Conservation (phyloP, 164 flowering plant genomes). For the Macadamia tetraphylla region DNA sequence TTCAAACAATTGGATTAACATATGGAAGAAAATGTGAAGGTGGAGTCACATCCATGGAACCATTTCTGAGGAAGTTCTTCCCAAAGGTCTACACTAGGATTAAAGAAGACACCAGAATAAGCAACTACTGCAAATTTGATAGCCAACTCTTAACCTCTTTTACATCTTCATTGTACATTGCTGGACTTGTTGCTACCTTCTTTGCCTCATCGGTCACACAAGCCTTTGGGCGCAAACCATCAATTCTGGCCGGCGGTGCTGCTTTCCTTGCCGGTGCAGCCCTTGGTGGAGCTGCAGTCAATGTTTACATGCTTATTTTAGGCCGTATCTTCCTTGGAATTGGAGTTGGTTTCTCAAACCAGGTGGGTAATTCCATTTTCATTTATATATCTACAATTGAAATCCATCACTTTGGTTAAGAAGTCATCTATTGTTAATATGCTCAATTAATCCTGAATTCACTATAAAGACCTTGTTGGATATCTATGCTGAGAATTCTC, state of each 20-base stretch:
- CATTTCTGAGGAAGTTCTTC: conserved; percentile 62
- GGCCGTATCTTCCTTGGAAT: conserved; percentile 66
- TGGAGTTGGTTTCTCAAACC: conserved; percentile 76
- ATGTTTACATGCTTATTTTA: conserved; percentile 48
- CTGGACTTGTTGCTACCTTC: conserved; percentile 49
- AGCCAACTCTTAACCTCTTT: conserved; percentile 55
- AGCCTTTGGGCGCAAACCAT: conserved; percentile 48
- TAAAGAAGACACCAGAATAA: conserved; percentile 33
- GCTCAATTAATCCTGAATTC: no score
- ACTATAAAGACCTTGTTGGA: no score
- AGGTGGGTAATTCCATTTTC: conserved; percentile 30
- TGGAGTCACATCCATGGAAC: conserved; percentile 76
- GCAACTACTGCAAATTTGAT: conserved; percentile 68
- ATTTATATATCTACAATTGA: no score
- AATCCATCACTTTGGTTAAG: no score
- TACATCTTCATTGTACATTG: conserved; percentile 64
- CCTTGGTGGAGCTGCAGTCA: conserved; percentile 48
- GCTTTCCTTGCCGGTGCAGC: conserved; percentile 55
- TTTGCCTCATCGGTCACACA: conserved; percentile 43
- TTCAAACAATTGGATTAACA: background rate
- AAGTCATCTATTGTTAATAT: no score
- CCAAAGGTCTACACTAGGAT: conserved; percentile 46
- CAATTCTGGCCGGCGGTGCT: conserved; percentile 48
- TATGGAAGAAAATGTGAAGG: conserved; percentile 30
- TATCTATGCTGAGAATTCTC: no score